Base-by-base conservation (phyloP, 306 rosid genomes). In the Myrica gale region DNA sequence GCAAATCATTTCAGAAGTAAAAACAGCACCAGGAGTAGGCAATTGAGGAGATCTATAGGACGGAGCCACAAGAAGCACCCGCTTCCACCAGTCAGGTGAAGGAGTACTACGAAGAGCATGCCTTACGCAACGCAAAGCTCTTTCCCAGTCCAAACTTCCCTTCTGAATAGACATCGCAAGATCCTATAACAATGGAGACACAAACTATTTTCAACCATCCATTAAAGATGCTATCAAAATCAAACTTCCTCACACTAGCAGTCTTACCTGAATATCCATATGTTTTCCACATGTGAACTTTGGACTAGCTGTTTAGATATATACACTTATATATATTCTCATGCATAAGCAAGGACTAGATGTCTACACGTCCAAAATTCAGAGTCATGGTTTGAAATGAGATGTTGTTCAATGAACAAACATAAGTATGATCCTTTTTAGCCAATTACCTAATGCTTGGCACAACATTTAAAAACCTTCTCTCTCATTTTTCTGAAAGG, bases 71-170 rank as follows among this genome's bases (percentile, higher is more conserved):
- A 95, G 88, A 76, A 95, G 91, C 78, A 92, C 97, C 13, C 97
- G 96, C 86, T 91, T 95, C 99, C 99, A 95, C 99, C 99, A 95
- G 68, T 95, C 99, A 68, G 99, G 99, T 63, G 99, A 95, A 61
- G 99, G 99, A 74, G 96, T 90, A 53, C 96, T 83, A 41, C 96
- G 91, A 32, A 95, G 89, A 78, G 97, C 97, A 76, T 95, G 99
- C 83, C 97, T 88, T 81, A 95, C 83, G 78, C 99, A 95, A 45
- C 99, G 99, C 69, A 95, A 71, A 66, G 97, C 97, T 83, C 99
- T 88, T 84, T 95, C 99, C 99, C 99, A 95, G 74, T 95, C 99
- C 86, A 92, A 88, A 84, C 96, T 90, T 75, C 99, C 99, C 82
- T 85, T 92, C 73, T 84, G 99, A 76, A 95, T 84, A 76, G 97